Percentiles rank a stretch among this genome's conserved stretches.
These are phyloP conservation scores for Phytophthora citrophthora DNA, from an alignment of 352 stramenopile species.

Conservation along the genomic window DNA sequence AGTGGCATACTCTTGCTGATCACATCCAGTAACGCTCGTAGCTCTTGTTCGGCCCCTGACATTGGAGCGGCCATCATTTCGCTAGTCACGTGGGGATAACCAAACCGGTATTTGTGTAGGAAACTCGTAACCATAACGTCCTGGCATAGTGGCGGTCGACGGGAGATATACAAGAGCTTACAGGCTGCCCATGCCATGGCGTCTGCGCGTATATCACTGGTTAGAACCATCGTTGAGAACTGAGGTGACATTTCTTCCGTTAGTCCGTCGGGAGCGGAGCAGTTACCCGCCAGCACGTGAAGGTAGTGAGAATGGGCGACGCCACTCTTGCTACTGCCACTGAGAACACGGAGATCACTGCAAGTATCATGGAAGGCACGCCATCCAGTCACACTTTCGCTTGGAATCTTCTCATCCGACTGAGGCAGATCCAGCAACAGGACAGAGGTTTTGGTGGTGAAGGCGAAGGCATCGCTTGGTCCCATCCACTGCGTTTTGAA, in stretches of 20 bases:
- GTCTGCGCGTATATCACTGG: slow-evolving; percentile 47
- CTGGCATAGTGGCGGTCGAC: slow-evolving; percentile 48
- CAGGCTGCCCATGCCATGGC: slow-evolving; percentile 59
- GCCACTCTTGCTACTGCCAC: slow-evolving; percentile 14
- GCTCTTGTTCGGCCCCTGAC: slow-evolving; percentile 42
- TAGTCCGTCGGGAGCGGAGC: slow-evolving; percentile 21
- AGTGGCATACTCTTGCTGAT: slow-evolving; percentile 51
- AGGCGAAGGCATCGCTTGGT: slow-evolving; percentile 49
- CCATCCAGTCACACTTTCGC: slow-evolving; percentile 41
- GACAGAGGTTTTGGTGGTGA: slow-evolving; percentile 35
- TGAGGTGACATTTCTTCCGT: slow-evolving; percentile 20
- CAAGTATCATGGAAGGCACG: slow-evolving; percentile 47
- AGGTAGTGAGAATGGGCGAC: slow-evolving; percentile 36
- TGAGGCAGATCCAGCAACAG: slow-evolving; percentile 12
- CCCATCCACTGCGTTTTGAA: slow-evolving; percentile 68
- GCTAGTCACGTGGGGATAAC: slow-evolving; percentile 25
- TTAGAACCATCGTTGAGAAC: slow-evolving; percentile 38
- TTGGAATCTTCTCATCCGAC: neutral
- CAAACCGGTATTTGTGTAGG: slow-evolving; percentile 41
- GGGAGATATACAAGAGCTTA: slow-evolving; percentile 43
- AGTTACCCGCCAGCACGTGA: slow-evolving; percentile 38
- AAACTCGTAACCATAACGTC: slow-evolving; percentile 50
- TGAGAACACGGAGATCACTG: slow-evolving; percentile 29
- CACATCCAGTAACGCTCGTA: slow-evolving; percentile 42
- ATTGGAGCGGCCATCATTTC: slow-evolving; percentile 38